A percentile compares a stretch with the other conserved stretches of the same genome.
phyloP scores from a whole-genome alignment of 305 asterid species.

The Solanum chacoense region DNA sequence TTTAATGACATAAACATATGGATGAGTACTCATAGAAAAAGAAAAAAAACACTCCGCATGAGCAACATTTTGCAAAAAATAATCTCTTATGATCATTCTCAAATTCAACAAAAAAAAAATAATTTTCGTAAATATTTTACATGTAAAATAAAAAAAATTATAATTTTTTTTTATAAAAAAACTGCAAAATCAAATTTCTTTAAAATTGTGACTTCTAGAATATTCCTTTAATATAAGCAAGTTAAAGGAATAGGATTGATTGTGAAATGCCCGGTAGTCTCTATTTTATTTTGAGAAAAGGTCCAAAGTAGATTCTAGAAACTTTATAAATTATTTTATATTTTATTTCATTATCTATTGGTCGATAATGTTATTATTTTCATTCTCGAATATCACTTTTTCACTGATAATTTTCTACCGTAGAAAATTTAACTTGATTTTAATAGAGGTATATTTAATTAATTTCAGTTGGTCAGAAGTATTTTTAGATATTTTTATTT shows the following conservation, averaged over 20 bases:
- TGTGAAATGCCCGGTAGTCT: not conserved
- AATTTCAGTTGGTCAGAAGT: not conserved
- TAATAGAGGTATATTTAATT: not conserved
- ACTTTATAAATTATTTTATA: not conserved
- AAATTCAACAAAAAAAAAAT: not conserved
- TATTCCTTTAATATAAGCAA: not conserved
- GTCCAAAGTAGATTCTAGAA: not conserved
- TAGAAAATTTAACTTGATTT: not conserved
- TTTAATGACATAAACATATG: not conserved
- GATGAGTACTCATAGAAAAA: not conserved
- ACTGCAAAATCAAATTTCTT: no score
- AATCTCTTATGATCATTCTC: not conserved
- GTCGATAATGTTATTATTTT: not conserved
- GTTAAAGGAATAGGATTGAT: not conserved
- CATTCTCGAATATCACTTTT: not conserved
- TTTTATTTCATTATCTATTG: not conserved
- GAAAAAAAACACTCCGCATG: not conserved
- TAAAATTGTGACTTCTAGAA: not conserved
- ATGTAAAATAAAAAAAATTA: not conserved
- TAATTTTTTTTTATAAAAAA: no score
- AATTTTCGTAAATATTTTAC: not conserved
- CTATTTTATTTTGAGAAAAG: not conserved
- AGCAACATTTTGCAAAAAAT: not conserved
- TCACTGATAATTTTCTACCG: not conserved
- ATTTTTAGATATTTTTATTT: not conserved